Conservation (phyloP, 768 basidiomycete genomes). For the Boletellus ananiceps region DNA sequence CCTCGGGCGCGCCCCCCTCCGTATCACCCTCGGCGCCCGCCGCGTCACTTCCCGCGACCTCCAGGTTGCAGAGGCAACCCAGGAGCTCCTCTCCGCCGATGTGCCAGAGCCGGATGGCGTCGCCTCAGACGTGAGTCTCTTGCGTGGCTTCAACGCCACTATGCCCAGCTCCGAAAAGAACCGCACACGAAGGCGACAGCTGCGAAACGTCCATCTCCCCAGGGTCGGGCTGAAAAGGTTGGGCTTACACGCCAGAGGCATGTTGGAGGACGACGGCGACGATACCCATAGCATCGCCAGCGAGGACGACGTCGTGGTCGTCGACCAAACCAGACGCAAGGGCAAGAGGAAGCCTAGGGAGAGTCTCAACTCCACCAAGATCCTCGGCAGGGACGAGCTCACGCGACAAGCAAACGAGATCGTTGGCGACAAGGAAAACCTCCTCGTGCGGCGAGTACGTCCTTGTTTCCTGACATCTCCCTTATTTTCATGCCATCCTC, state of each 20-base stretch:
- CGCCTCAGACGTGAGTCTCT: slow-evolving; percentile 69
- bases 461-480: slow-evolving; percentile 2
- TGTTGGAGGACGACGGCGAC: slow-evolving; percentile 48
- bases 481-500: slow-evolving; percentile 3
- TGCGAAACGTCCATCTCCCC: slow-evolving; percentile 74
- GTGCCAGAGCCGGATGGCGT: slow-evolving; percentile 72
- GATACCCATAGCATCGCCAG: slow-evolving; percentile 62
- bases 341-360: slow-evolving; percentile 51
- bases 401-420: slow-evolving; percentile 83
- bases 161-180: slow-evolving; percentile 85
- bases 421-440: slow-evolving; percentile 84
- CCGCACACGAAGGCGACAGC: slow-evolving; percentile 69
- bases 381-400: slow-evolving; percentile 80
- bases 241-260: slow-evolving; percentile 72
- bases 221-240: slow-evolving; percentile 74
- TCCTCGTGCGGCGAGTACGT: slow-evolving; percentile 77
- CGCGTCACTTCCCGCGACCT: slow-evolving; percentile 80
- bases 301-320: slow-evolving; percentile 71
- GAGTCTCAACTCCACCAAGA: slow-evolving; percentile 64
- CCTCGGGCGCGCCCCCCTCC: slow-evolving; percentile 72
- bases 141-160: slow-evolving; percentile 92
- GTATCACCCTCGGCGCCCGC: slow-evolving; percentile 58
- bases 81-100: slow-evolving; percentile 65
- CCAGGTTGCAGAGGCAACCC: slow-evolving; percentile 76
- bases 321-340: slow-evolving; percentile 35